Evolutionary conservation across 2,329 filamentous ascomycete species (phyloP), one percentile per base, ranked within the genome.

Genomic region (Colletotrichum sublineola): DNA sequence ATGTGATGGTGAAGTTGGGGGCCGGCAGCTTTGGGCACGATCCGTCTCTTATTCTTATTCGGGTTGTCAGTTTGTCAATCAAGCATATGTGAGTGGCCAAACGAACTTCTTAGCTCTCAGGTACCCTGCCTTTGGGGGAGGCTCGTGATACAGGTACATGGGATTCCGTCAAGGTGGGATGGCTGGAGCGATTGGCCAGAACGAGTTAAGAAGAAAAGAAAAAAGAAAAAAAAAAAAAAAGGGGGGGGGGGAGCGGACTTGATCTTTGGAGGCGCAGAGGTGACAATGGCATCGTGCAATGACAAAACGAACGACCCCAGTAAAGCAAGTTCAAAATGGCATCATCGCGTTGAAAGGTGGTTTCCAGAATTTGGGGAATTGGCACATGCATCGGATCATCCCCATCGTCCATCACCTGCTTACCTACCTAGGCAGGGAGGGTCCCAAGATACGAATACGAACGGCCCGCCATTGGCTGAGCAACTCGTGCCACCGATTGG

Each of bases 401-500:
- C 61, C 52, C 36, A 48, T 63, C 50, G 15, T n/a, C 40, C 52
- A 73, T 44, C 58, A 24, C 71, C 67, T 24, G 58, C 63, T 63
- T 73, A 24, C 24, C 24, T 24, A 58, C 63, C 60, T 73, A 53
- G 71, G 68, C 62, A 72, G 33, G 31, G 62, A 63, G 57, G 55
- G 71, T 67, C 50, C 31, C 9, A 11, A 7, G 36, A 75, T 68
- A 71, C 73, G 73, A 75, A 75, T 74, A 75, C 73, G 73, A 74
- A 68, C 29, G 38, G 40, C 33, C 38, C 31, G 56, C 68, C 55
- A 75, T 75, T 75, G 71, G 73, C 24, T 29, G 24, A 53, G 44
- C 24, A 18, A 29, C 31, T 40, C 36, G 64, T 55, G 69, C 69
- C 61, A 69, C 62, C 44, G 9, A 58, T 60, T 72, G 71, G 68